These are phyloP conservation scores for Arachis monticola DNA, from an alignment of 331 rosid genomes.

Conservation along the genomic window DNA sequence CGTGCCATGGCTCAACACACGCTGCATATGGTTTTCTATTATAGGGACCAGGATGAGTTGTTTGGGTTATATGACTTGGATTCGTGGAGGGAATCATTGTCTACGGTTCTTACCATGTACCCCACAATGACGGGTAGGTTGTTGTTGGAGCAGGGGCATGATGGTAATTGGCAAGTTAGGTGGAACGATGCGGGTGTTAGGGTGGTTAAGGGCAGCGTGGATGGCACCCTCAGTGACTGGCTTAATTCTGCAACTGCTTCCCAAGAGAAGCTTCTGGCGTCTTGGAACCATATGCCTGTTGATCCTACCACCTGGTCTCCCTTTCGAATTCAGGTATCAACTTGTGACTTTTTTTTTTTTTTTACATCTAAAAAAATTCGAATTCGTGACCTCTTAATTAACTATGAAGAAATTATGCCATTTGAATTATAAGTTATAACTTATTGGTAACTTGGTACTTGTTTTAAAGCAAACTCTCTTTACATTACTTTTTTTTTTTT, in stretches of 20 bases:
- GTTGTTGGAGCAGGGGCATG: conserved; percentile 36
- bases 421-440: no score
- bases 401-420: no score
- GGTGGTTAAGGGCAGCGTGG: conserved; percentile 54
- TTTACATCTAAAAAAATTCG: no score
- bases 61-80: conserved; percentile 57
- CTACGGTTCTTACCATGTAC: conserved; percentile 47
- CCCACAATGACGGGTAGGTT: conserved; percentile 68
- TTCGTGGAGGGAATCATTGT: conserved; percentile 59
- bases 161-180: conserved; percentile 59
- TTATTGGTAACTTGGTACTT: no score
- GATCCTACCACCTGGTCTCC: conserved; percentile 65
- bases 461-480: no score
- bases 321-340: conserved; percentile 64
- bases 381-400: no score
- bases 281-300: conserved; percentile 62
- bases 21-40: conserved; percentile 58
- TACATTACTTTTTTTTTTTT: no score
- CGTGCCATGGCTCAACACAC: conserved; percentile 62
- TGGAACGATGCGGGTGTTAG: conserved; percentile 78
- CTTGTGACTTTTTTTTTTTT: neutral
- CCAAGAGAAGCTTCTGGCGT: conserved; percentile 53
- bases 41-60: conserved; percentile 40
- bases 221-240: conserved; percentile 64
- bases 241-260: conserved; percentile 46